phyloP scores from a whole-genome alignment of 768 basidiomycete genomes.

The Psilocybe tampanensis region DNA sequence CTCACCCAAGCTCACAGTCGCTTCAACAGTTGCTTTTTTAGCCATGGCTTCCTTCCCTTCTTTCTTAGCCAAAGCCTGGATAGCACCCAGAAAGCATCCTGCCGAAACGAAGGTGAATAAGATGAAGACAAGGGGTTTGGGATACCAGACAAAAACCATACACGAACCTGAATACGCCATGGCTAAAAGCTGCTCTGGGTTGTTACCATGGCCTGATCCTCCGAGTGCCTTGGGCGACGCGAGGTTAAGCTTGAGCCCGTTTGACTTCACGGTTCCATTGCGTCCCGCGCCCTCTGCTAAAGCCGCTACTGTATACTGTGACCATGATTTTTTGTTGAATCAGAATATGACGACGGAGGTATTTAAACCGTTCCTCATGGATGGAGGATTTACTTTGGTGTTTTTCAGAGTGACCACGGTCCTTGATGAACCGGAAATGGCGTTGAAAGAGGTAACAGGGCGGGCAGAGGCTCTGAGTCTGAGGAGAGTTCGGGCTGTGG shows the following conservation, averaged over 20 bases:
- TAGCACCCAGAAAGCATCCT: conserved; percentile 77
- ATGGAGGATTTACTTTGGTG: conserved; percentile 15
- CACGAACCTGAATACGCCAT: conserved; percentile 67
- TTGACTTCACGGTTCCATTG: conserved; percentile 55
- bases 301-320: conserved; percentile 70
- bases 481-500: conserved; percentile 3
- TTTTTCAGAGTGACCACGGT: conserved; percentile 28
- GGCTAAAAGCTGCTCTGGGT: conserved; percentile 72
- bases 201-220: conserved; percentile 64
- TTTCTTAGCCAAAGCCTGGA: conserved; percentile 59
- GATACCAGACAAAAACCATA: neutral
- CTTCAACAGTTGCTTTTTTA: conserved; percentile 59
- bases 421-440: conserved; percentile 7
- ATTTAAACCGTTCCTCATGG: neutral
- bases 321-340: neutral
- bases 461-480: conserved; percentile 2
- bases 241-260: conserved; percentile 50
- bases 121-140: neutral
- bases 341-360: conserved; percentile 3
- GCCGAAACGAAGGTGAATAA: neutral
- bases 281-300: conserved; percentile 67
- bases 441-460: neutral
- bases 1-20: conserved; percentile 64
- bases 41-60: conserved; percentile 57
- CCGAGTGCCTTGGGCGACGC: conserved; percentile 59